A percentile compares a stretch with the other conserved stretches of the same genome.
phyloP scores from a whole-genome alignment of 495 filamentous ascomycete species.

The Poronia punctata region DNA sequence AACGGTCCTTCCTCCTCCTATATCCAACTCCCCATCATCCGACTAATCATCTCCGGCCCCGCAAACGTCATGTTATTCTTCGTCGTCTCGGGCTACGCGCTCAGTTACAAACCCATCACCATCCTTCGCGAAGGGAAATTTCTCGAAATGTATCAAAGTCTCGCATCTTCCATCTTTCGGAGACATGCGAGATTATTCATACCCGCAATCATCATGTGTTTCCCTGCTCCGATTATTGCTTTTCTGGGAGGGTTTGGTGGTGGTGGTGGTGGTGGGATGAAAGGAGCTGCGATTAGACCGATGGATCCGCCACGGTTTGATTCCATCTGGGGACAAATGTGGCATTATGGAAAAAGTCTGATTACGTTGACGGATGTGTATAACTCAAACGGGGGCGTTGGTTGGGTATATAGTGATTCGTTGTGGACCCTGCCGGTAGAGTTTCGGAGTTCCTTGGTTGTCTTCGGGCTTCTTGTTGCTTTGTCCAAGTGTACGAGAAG shows the following conservation, averaged over 20 bases:
- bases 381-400: background rate
- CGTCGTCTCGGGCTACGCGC: constrained; percentile 45
- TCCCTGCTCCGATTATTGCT: constrained; percentile 2
- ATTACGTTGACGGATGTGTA: constrained; percentile 1
- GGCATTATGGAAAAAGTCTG: background rate
- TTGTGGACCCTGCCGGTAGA: constrained; percentile 38
- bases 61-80: constrained; percentile 48
- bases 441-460: constrained; percentile 37
- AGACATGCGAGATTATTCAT: constrained; percentile 40
- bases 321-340: constrained; percentile 2
- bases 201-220: constrained; percentile 21
- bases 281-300: constrained; percentile 1
- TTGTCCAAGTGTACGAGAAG: constrained; percentile 26
- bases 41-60: constrained; percentile 36
- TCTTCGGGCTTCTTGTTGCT: constrained; percentile 38
- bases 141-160: constrained; percentile 19
- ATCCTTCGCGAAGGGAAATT: constrained; percentile 41
- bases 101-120: constrained; percentile 44
- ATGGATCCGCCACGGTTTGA: constrained; percentile 6
- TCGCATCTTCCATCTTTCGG: constrained; percentile 41
- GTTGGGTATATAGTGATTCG: constrained; percentile 27
- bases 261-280: background rate
- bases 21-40: constrained; percentile 31
- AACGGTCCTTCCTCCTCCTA: too few species aligned
- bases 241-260: constrained; percentile 1